phyloP scores from a whole-genome alignment of 306 rosid genomes.

The Castanea sativa region DNA sequence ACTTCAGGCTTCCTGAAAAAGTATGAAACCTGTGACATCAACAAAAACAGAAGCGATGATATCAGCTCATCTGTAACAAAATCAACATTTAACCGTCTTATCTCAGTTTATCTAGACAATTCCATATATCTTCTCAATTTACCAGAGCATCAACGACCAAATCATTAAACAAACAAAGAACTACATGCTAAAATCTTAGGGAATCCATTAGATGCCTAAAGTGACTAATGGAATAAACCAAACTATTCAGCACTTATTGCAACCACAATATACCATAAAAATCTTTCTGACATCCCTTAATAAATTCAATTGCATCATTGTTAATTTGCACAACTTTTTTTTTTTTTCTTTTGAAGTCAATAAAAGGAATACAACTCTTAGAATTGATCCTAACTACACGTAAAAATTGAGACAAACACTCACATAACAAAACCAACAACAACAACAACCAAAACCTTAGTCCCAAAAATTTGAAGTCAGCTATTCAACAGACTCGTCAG shows the following conservation, averaged over 20 bases:
- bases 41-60: not conserved
- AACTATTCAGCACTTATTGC: not conserved
- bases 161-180: not conserved
- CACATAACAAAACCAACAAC: no score
- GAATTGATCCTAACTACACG: no score
- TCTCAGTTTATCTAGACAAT: not conserved
- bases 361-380: no score
- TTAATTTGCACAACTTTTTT: no score
- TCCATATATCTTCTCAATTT: not conserved
- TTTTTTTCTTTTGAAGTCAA: no score
- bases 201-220: not conserved
- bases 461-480: no score
- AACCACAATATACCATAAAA: not conserved
- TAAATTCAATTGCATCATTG: no score
- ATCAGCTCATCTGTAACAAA: conserved; percentile 7
- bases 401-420: no score
- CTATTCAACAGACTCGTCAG: no score
- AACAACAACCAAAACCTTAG: no score
- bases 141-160: not conserved
- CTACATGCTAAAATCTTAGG: not conserved
- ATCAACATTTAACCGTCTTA: not conserved
- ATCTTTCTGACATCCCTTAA: not conserved
- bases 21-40: conserved; percentile 68
- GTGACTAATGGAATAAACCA: not conserved
- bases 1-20: conserved; percentile 81